These are phyloP conservation scores for Phytophthora vignae DNA, from an alignment of 352 stramenopile genomes.

Conservation along the genomic window DNA sequence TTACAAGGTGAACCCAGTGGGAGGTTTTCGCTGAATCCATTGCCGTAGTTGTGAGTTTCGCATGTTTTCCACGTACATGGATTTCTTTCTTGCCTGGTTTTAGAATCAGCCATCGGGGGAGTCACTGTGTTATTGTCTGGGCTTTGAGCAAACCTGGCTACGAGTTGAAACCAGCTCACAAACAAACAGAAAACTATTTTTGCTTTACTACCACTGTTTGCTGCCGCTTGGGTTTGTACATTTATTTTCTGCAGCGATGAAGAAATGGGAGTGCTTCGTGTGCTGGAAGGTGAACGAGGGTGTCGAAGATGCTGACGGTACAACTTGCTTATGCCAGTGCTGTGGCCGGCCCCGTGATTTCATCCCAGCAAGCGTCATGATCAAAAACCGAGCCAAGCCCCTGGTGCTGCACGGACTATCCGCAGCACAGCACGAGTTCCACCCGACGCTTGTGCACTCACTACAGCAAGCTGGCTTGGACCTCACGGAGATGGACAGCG, in stretches of 20 bases:
- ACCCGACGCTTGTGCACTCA: constrained; percentile 29
- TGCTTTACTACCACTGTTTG: too few relatives aligned
- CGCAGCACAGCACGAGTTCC: constrained; percentile 32
- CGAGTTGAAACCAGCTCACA: too few relatives aligned
- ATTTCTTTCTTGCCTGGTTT: too few relatives aligned
- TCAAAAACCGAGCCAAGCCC: constrained; percentile 26
- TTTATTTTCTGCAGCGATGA: not conserved
- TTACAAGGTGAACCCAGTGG: too few relatives aligned
- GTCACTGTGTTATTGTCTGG: too few relatives aligned
- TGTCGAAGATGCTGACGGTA: constrained; percentile 14
- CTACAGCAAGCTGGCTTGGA: constrained; percentile 37
- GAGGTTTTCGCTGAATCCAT: too few relatives aligned
- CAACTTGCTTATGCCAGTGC: constrained; percentile 19
- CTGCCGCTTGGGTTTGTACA: not conserved
- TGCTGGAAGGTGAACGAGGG: constrained; percentile 49
- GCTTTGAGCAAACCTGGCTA: too few relatives aligned
- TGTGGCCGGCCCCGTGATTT: constrained; percentile 44
- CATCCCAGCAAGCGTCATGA: constrained; percentile 33
- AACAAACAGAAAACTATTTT: too few relatives aligned
- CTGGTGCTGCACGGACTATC: constrained; percentile 43
- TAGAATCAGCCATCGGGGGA: too few relatives aligned
- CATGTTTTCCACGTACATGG: too few relatives aligned
- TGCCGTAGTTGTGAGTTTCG: too few relatives aligned
- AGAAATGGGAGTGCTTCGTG: constrained; percentile 52
- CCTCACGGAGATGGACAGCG: constrained; percentile 34